Conservation (phyloP, 2,329 filamentous ascomycete species). For the Stromatinia cepivora region DNA sequence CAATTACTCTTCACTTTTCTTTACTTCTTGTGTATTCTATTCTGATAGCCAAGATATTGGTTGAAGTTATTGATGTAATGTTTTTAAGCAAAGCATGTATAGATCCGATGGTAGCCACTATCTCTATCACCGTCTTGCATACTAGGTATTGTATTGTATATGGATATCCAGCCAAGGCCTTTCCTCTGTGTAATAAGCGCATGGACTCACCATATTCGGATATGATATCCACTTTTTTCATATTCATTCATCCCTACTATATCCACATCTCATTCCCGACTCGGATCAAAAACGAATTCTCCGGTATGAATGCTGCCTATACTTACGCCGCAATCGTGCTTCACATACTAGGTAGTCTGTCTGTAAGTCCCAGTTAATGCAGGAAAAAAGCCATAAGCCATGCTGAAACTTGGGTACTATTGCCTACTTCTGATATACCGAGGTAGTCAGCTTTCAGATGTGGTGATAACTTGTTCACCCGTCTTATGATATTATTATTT, state of each 20-base stretch:
- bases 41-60: too few relatives aligned
- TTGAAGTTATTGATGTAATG: background rate
- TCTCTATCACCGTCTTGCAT: too few relatives aligned
- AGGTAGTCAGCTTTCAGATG: background rate
- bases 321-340: too few relatives aligned
- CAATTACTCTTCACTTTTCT: background rate
- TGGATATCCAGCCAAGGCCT: background rate
- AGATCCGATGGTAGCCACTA: too few relatives aligned
- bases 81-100: too few relatives aligned
- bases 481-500: background rate
- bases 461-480: background rate
- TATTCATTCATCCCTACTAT: background rate
- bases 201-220: background rate
- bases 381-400: background rate
- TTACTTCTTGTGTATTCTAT: background rate
- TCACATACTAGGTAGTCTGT: background rate
- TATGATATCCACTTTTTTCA: background rate
- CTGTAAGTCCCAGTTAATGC: background rate
- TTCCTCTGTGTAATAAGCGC: background rate
- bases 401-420: background rate
- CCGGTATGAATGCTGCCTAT: background rate
- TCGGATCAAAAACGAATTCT: background rate
- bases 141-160: background rate
- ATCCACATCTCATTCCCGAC: background rate
- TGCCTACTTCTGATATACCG: background rate